phyloP scores from a whole-genome alignment of 805 yeast genomes.

The Clavispora vitiphila region DNA sequence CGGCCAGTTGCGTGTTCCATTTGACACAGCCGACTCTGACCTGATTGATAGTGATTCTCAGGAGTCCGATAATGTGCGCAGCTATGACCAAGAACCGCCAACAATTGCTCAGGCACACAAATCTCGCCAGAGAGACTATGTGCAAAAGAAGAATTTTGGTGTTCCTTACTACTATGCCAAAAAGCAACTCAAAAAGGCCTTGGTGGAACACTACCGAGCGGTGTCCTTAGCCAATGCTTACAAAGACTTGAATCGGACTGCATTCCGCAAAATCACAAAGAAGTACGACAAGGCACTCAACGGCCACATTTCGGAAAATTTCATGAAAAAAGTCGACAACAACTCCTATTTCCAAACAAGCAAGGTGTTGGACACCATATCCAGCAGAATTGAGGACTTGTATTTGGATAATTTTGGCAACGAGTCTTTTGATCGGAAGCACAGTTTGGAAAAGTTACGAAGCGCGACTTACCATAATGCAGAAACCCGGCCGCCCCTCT shows the following conservation, averaged over 20 bases:
- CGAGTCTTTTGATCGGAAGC: constrained; percentile 48
- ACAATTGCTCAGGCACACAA: constrained; percentile 16
- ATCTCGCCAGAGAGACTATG: constrained; percentile 46
- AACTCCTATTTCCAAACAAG: constrained; percentile 55
- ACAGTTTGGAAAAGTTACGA: constrained; percentile 62
- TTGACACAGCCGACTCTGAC: constrained; percentile 7
- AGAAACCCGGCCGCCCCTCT: constrained; percentile 23
- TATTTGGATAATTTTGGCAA: constrained; percentile 62
- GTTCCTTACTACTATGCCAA: constrained; percentile 63
- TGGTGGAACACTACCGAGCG: constrained; percentile 68
- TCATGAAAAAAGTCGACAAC: constrained; percentile 53
- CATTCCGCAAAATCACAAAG: constrained; percentile 81
- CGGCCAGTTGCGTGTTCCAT: constrained; percentile 15
- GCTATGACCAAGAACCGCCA: neutral
- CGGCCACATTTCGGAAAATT: constrained; percentile 39
- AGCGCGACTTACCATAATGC: constrained; percentile 32
- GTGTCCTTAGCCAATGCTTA: constrained; percentile 67
- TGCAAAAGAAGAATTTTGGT: constrained; percentile 26
- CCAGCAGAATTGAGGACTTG: constrained; percentile 60
- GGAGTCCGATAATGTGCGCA: neutral
- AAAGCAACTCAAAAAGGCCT: constrained; percentile 62
- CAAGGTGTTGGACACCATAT: constrained; percentile 60
- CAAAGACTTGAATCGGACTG: constrained; percentile 76
- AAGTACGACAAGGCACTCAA: constrained; percentile 78
- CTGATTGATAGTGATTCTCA: constrained; percentile 1